A percentile compares a stretch with the other conserved stretches of the same genome.
These are phyloP conservation scores for Laetiporus sulphureus DNA, from an alignment of 1,284 basidiomycete species.

Conservation along the genomic window DNA sequence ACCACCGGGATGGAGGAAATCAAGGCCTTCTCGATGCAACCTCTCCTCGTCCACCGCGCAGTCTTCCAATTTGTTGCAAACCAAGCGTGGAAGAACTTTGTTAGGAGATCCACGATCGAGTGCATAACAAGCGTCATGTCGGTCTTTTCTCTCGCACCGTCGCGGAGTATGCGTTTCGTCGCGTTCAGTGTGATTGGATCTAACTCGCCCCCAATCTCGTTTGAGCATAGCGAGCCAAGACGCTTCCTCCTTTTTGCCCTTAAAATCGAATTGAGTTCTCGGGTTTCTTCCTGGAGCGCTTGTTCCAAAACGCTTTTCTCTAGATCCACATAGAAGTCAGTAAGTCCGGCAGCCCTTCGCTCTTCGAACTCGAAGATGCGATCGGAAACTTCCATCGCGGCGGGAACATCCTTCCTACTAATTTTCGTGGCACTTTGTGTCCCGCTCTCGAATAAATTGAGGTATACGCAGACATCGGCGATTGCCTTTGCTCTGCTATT, in stretches of 20 bases:
- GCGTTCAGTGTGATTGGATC: too few relatives aligned
- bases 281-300: conserved; percentile 17
- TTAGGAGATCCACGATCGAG: too few relatives aligned
- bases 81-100: too few relatives aligned
- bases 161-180: conserved; percentile 14
- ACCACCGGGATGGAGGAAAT: conserved; percentile 42
- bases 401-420: conserved; percentile 17
- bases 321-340: conserved; percentile 27
- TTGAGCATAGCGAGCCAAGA: too few relatives aligned
- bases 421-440: neutral
- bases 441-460: conserved; percentile 41
- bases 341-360: conserved; percentile 35
- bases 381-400: conserved; percentile 53
- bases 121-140: too few relatives aligned
- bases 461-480: conserved; percentile 54
- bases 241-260: too few relatives aligned
- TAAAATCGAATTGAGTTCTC: conserved; percentile 9
- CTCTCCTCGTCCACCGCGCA: conserved; percentile 38
- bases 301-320: conserved; percentile 16
- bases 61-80: too few relatives aligned
- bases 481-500: conserved; percentile 55
- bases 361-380: conserved; percentile 61
- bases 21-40: conserved; percentile 37
- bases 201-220: too few relatives aligned
- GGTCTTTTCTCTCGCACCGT: conserved; percentile 12